A percentile compares a stretch with the other conserved stretches of the same genome.
phyloP scores from a whole-genome alignment of 1,284 basidiomycete genomes.

The Boletus sp. region DNA sequence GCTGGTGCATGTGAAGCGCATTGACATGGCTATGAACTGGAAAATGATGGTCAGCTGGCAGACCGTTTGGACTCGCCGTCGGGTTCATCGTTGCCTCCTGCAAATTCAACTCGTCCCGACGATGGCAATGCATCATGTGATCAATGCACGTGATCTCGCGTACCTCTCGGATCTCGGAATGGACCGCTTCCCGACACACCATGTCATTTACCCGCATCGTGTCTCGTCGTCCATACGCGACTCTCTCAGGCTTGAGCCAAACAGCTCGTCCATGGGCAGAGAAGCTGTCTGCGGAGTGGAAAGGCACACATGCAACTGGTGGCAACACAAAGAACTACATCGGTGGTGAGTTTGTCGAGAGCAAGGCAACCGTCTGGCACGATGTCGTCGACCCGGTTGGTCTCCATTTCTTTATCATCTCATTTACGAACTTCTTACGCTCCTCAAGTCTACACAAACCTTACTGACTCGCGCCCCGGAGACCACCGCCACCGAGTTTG shows the following conservation, averaged over 20 bases:
- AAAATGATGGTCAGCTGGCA: slow-evolving; percentile 16
- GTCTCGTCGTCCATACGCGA: slow-evolving; percentile 40
- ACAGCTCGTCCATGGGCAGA: slow-evolving; percentile 58
- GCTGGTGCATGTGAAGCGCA: slow-evolving; percentile 19
- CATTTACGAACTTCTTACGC: not conserved
- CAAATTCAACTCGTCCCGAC: not conserved
- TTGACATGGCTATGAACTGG: slow-evolving; percentile 4
- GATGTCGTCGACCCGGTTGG: slow-evolving; percentile 85
- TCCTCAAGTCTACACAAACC: slow-evolving; percentile 78
- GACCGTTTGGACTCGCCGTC: slow-evolving; percentile 13
- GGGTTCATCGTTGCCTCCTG: slow-evolving; percentile 20
- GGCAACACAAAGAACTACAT: slow-evolving; percentile 88
- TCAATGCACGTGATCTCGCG: slow-evolving; percentile 10
- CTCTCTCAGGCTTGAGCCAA: slow-evolving; percentile 49
- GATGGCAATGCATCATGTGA: slow-evolving; percentile 11
- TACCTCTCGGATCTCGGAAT: slow-evolving; percentile 5
- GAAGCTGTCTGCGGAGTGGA: slow-evolving; percentile 70
- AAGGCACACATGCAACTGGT: slow-evolving; percentile 80
- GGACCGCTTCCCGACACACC: slow-evolving; percentile 13
- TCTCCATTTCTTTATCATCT: slow-evolving; percentile 2
- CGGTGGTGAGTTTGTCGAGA: slow-evolving; percentile 83
- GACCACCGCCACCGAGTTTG: slow-evolving; percentile 80
- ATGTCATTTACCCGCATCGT: slow-evolving; percentile 36
- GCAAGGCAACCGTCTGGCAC: slow-evolving; percentile 73
- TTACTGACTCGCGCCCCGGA: slow-evolving; percentile 87